Conservation (phyloP, 805 yeast species). For the Hanseniaspora pseudoguilliermondii region DNA sequence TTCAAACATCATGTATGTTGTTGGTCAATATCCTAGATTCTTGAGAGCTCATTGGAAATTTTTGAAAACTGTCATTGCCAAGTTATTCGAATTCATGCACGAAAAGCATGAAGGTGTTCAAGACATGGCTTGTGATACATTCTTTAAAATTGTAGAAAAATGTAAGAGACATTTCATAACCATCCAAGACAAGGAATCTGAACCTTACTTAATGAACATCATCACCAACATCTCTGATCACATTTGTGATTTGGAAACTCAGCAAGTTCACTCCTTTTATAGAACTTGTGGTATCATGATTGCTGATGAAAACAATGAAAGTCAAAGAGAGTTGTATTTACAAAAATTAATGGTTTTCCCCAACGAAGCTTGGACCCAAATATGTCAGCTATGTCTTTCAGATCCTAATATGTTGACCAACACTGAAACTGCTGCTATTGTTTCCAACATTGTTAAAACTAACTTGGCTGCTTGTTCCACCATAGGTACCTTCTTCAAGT, state of each 20-base stretch:
- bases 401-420: conserved; percentile 69
- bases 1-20: conserved; percentile 98
- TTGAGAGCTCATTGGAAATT: conserved; percentile 97
- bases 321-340: conserved; percentile 57
- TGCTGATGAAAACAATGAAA: conserved; percentile 66
- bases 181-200: conserved; percentile 70
- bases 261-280: conserved; percentile 94
- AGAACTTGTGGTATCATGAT: conserved; percentile 94
- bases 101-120: conserved; percentile 99
- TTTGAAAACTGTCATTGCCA: conserved; percentile 86
- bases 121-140: conserved; percentile 99
- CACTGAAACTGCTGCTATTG: conserved; percentile 76
- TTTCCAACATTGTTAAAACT: conserved; percentile 88
- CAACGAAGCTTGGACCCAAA: conserved; percentile 86
- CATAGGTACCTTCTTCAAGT: conserved; percentile 78
- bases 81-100: conserved; percentile 96
- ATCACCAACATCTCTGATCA: conserved; percentile 70
- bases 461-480: conserved; percentile 92
- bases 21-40: conserved; percentile 96
- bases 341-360: conserved; percentile 79
- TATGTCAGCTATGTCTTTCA: conserved; percentile 70
- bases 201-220: conserved; percentile 85
- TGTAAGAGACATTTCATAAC: conserved; percentile 92
- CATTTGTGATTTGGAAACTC: conserved; percentile 88
- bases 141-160: conserved; percentile 86